Base-by-base conservation (phyloP, 2,329 filamentous ascomycete genomes). In the Eutypa lata region DNA sequence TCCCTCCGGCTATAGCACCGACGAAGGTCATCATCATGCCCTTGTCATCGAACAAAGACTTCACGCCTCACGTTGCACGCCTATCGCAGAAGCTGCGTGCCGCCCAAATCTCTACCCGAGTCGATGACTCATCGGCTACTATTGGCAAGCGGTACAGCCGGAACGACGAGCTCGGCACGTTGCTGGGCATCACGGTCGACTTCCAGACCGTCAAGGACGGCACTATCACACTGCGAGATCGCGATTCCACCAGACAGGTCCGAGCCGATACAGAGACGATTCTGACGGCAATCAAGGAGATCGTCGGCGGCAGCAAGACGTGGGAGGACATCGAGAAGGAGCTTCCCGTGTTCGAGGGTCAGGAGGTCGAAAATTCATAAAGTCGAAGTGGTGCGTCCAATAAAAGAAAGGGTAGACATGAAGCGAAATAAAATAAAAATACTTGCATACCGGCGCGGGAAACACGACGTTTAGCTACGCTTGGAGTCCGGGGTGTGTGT, bases 121-220 rank as follows among this genome's bases (percentile, higher is more conserved):
- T 97, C 37, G 94, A 97, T 67, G 90, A 94, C 71, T 95, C 90
- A 14, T 90, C 88, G 26, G 91, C 92, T 56, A 91, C 87, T 57
- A 97, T 97, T 63, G 93, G 93, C 70, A 96, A 96, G 80, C 88
- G 93, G 50, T 97, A 96, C 73, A 86, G 89, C 68, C 87, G 94
- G 65, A 97, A 97, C 70, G 93, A 97, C 72, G 93, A 97, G 76
- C 83, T 97, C 54, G 94, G 93, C 65, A 97, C 94, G 44, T 91
- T 93, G 7, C 87, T 97, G 59, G 93, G 91, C 68, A 87, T 97
- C 71, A 97, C 93, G 0, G 84, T 97, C 55, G 93, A 97, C 72
- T 97, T 97, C 82, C 90, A 97, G 78, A 95, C 90, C 47, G 77
- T 96, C 61, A 86, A 96, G 73, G 91, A 97, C 70, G 84, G 84